Evolutionary conservation across 257 asterid species (phyloP), one percentile per base, ranked within the genome.

Genomic region (Jacaranda copaia): DNA sequence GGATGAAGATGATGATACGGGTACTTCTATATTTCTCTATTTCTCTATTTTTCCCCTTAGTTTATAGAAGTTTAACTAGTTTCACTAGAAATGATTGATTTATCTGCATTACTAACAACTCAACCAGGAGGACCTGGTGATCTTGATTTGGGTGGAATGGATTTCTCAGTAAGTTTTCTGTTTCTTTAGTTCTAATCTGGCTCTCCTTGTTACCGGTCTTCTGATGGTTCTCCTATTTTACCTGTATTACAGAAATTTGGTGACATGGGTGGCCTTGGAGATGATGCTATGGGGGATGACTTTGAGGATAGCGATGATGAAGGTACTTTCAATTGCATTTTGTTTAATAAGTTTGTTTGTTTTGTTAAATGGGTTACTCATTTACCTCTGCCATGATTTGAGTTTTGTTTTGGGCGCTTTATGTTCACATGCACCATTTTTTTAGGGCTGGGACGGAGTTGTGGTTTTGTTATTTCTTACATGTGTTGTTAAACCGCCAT

Each of bases 1-100:
- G 19, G 99, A 94, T 72, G 96, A 92, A 85, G 99, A 92, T 82
- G 98, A 91, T 38, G 93, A 89, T 38, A 70, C 90, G 69, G 97
- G 93, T 85, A 82, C 10, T 32, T 48, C 9, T 60, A 12, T n/a
- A 16, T 56, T 39, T 46, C 7, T 25, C 13, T 62, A 77, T 53
- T 13, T n/a, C n/a, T n/a, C n/a, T n/a, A n/a, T n/a, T n/a, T n/a
- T n/a, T n/a, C n/a, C n/a, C 39, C 3, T 5, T 32, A 25, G 46
- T 15, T 45, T n/a, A 32, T 70, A 4, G 14, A 5, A 36, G 18
- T 81, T 43, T 61, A 42, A 19, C 16, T 49, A 48, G 61, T 61
- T 45, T 10, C 18, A 73, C 32, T 7, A 45, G 55, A 35, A 46
- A 35, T 48, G 32, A 58, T 52, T 76, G 19, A 20, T 57, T 49